Evolutionary conservation across 2,329 filamentous ascomycete species (phyloP), one percentile per base, ranked within the genome.

Genomic region (Epichloe aotearoae): DNA sequence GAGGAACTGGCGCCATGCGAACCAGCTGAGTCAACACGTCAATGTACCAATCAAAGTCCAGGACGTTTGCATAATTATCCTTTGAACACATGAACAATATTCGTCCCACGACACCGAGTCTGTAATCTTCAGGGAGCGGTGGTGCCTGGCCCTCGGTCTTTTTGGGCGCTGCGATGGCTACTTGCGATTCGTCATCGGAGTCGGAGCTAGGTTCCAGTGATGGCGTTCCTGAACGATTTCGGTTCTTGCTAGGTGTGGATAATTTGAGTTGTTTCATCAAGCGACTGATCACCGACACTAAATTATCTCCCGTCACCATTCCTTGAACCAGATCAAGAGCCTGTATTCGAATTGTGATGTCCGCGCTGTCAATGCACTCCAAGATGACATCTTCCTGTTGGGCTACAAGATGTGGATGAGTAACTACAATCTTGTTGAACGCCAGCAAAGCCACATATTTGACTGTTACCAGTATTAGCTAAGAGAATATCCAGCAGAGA

Each of bases 21-120:
- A 96, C 81, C 14, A 98, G 76, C 62, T 95, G 88, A 5, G 88
- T 84, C 33, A 98, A 71, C 30, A 95, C 80, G 57, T 93, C 87
- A 57, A 97, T 85, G 65, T 97, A 97, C 93, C 93, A 98, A 58
- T 96, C 91, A 64, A 98, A 98, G 63, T 98, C 91, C 49, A 77
- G 72, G 46, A 98, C 74, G 61, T 89, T 88, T 39, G 79, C 77
- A 64, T 97, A 98, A 54, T 89, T 95, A 56, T 90, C 85, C 56
- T 83, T 82, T 8, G 88, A 87, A 65, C 91, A 97, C 81, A 98
- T 95, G 54, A 83, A 81, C 11, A 97, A 66, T 53, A 97, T 88
- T 53, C 86, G 80, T 51, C 78, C 77, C 49, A 97, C 88, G 19
- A 96, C 88, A 59, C 87, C 87, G 38, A 83, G 72, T 48, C 83